Evolutionary conservation across 352 stramenopile genomes (phyloP).

Genomic region (Phytophthora hybrid): DNA sequence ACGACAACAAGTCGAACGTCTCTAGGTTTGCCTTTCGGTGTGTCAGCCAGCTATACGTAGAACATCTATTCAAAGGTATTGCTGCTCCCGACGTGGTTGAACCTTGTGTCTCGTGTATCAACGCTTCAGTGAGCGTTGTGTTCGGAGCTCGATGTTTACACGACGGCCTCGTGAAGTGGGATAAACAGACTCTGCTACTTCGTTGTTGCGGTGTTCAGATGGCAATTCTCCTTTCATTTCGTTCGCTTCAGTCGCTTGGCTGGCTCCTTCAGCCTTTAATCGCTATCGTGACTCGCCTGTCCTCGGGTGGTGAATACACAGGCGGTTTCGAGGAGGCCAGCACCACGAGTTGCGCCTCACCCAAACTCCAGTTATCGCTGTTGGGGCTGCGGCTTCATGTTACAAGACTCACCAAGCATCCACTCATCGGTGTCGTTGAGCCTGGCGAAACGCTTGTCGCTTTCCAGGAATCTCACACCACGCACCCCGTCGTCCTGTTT

Average conservation of each 20-base stretch:
- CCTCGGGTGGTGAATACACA: not conserved
- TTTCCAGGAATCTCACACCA: constrained; percentile 16
- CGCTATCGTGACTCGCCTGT: not conserved
- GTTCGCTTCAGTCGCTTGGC: not conserved
- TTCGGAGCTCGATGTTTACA: not conserved
- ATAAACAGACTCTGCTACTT: not conserved
- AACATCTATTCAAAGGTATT: too few species aligned
- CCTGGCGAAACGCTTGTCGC: constrained; percentile 20
- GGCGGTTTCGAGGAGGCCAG: not conserved
- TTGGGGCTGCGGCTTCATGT: not conserved
- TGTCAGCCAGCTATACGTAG: too few species aligned
- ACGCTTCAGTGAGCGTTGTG: not conserved
- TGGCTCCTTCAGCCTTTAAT: not conserved
- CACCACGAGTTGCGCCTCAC: not conserved
- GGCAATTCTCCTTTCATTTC: not conserved
- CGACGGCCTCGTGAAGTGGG: not conserved
- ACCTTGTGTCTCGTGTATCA: not conserved
- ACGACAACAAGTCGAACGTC: too few species aligned
- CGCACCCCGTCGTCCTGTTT: constrained; percentile 8
- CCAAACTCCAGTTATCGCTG: not conserved
- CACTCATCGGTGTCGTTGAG: constrained; percentile 9
- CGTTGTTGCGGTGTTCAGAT: not conserved
- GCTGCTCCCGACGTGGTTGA: not conserved
- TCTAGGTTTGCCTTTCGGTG: too few species aligned
- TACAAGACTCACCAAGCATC: constrained; percentile 4